Evolutionary conservation across 345 rosid genomes (phyloP).

Genomic region (Garcia nutans): DNA sequence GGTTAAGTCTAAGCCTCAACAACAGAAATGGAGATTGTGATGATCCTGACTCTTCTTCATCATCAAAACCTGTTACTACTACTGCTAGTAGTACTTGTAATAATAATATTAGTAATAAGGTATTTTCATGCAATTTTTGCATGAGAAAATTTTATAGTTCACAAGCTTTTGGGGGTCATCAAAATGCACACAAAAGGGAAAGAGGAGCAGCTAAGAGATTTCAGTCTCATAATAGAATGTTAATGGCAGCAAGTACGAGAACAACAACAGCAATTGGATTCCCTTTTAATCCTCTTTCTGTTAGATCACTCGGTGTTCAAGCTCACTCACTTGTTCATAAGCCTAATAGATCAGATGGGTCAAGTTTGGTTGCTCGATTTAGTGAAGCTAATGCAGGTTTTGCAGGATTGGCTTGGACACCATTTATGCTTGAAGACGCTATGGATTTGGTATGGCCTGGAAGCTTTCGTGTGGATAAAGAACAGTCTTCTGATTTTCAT

Average conservation of each 20-base stretch:
- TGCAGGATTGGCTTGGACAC: constrained; percentile 21
- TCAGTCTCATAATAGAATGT: constrained; percentile 38
- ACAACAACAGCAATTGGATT: constrained; percentile 1
- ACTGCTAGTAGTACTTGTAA: too few species aligned
- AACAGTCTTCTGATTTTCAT: constrained; percentile 24
- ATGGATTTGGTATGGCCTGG: constrained; percentile 43
- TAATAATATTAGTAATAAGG: background rate
- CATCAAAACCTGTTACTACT: constrained; percentile 9
- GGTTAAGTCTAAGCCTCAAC: constrained; percentile 39
- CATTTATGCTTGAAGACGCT: constrained; percentile 25
- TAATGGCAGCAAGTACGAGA: constrained; percentile 18
- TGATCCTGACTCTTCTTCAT: constrained; percentile 12
- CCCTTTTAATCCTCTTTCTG: constrained; percentile 23
- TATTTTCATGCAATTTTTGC: constrained; percentile 53
- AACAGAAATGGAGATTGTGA: constrained; percentile 19
- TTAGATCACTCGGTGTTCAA: constrained; percentile 37
- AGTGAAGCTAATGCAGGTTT: constrained; percentile 19
- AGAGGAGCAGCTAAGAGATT: constrained; percentile 42
- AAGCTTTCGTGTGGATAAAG: constrained; percentile 33
- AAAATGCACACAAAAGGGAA: constrained; percentile 51
- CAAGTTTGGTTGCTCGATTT: constrained; percentile 23
- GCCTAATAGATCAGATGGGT: constrained; percentile 28
- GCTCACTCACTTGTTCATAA: constrained; percentile 45
- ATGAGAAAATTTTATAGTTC: constrained; percentile 49
- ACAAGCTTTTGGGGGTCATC: constrained; percentile 55